These are phyloP conservation scores for Auxenochlorella protothecoides DNA, from an alignment of 139 green algal species.

Conservation along the genomic window DNA sequence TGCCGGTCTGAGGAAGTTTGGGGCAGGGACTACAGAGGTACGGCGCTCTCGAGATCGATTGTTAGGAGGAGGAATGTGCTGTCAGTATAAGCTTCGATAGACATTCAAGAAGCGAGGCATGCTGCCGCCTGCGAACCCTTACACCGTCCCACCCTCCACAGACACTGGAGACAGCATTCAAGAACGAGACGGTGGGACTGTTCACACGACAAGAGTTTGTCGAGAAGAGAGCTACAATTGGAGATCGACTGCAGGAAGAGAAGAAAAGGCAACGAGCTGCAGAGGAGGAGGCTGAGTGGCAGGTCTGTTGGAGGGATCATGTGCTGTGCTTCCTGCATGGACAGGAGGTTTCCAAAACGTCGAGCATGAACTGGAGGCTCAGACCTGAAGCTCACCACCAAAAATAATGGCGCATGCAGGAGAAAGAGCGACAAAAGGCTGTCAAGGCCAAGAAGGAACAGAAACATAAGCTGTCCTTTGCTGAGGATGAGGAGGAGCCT, in stretches of 20 bases:
- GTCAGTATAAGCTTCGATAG: neutral
- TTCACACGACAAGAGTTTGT: conserved; percentile 90
- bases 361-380: too few relatives aligned
- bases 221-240: conserved; percentile 60
- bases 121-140: neutral
- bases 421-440: conserved; percentile 23
- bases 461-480: conserved; percentile 74
- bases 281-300: conserved; percentile 28
- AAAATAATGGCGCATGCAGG: conserved; percentile 1
- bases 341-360: too few relatives aligned
- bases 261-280: conserved; percentile 35
- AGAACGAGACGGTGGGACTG: conserved; percentile 88
- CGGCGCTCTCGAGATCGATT: neutral
- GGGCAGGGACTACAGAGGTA: conserved; percentile 50
- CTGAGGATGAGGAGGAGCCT: conserved; percentile 35
- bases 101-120: too few relatives aligned
- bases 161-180: conserved; percentile 81
- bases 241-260: conserved; percentile 43
- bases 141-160: conserved; percentile 4
- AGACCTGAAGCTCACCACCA: too few relatives aligned
- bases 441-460: conserved; percentile 30
- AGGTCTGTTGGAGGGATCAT: neutral
- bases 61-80: neutral
- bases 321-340: neutral
- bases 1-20: conserved; percentile 60